phyloP scores from a whole-genome alignment of 768 basidiomycete species.

The Boletus sp. region DNA sequence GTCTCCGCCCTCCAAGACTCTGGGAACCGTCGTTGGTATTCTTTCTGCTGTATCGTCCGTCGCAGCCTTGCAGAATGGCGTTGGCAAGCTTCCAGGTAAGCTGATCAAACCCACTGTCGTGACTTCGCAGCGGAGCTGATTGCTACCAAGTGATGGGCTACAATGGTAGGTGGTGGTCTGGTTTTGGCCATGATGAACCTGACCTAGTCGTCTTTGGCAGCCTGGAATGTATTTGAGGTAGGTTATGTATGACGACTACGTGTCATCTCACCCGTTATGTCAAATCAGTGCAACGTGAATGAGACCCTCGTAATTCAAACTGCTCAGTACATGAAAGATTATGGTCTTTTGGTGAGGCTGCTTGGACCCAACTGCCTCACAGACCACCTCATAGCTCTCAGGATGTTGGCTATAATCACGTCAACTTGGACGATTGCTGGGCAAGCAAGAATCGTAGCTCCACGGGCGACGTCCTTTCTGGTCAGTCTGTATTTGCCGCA shows the following conservation, averaged over 20 bases:
- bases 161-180: conserved; percentile 20
- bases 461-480: conserved; percentile 52
- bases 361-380: background rate
- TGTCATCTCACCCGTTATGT: background rate
- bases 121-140: conserved; percentile 2
- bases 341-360: conserved; percentile 44
- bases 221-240: conserved; percentile 67
- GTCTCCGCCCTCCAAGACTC: conserved; percentile 6
- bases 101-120: background rate
- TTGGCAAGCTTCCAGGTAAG: conserved; percentile 32
- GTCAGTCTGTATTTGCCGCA: conserved; percentile 29
- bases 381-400: conserved; percentile 19
- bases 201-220: conserved; percentile 29
- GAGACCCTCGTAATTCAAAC: conserved; percentile 49
- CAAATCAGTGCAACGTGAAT: conserved; percentile 51
- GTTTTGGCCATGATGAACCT: background rate
- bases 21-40: conserved; percentile 8
- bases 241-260: conserved; percentile 7
- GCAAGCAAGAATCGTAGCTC: conserved; percentile 50
- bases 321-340: conserved; percentile 47
- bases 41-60: conserved; percentile 11
- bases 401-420: conserved; percentile 55
- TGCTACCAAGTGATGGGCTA: conserved; percentile 29
- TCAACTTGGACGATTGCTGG: conserved; percentile 67
- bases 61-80: conserved; percentile 27